These are phyloP conservation scores for Beauveria sp. DNA, from an alignment of 2,329 filamentous ascomycete genomes.

Conservation along the genomic window DNA sequence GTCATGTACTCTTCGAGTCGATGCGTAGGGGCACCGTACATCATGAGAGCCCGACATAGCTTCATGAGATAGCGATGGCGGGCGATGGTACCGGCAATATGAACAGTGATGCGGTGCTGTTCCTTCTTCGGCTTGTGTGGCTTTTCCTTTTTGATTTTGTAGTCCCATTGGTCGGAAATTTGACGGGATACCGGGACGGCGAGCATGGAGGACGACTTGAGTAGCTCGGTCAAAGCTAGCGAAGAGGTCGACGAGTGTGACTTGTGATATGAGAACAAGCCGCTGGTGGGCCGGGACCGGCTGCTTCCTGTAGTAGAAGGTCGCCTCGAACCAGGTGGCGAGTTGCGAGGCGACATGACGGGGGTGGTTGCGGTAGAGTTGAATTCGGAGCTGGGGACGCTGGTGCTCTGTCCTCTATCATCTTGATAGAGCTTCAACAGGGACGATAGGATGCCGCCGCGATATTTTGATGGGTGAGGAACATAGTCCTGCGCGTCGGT, in stretches of 20 bases:
- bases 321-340: constrained; percentile 33
- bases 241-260: constrained; percentile 36
- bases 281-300: constrained; percentile 28
- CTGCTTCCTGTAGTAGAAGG: constrained; percentile 28
- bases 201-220: constrained; percentile 47
- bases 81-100: constrained; percentile 62
- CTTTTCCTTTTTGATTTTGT: constrained; percentile 35
- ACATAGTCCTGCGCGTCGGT: constrained; percentile 50
- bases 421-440: constrained; percentile 63
- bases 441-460: constrained; percentile 64
- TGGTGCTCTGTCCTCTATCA: constrained; percentile 25
- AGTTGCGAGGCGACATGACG: constrained; percentile 33
- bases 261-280: constrained; percentile 34
- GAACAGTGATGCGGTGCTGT: constrained; percentile 41
- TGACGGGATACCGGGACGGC: constrained; percentile 39
- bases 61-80: constrained; percentile 78
- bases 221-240: constrained; percentile 40
- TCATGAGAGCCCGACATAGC: constrained; percentile 80
- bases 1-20: constrained; percentile 86
- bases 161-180: constrained; percentile 35
- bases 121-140: constrained; percentile 30
- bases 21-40: constrained; percentile 84
- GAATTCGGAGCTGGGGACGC: constrained; percentile 28
- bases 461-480: constrained; percentile 59
- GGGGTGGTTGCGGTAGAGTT: constrained; percentile 31